A percentile compares a stretch with the other conserved stretches of the same genome.
Evolutionary conservation across 2,329 filamentous ascomycete genomes (phyloP).

Genomic region (Pseudocercospora macadamiae): DNA sequence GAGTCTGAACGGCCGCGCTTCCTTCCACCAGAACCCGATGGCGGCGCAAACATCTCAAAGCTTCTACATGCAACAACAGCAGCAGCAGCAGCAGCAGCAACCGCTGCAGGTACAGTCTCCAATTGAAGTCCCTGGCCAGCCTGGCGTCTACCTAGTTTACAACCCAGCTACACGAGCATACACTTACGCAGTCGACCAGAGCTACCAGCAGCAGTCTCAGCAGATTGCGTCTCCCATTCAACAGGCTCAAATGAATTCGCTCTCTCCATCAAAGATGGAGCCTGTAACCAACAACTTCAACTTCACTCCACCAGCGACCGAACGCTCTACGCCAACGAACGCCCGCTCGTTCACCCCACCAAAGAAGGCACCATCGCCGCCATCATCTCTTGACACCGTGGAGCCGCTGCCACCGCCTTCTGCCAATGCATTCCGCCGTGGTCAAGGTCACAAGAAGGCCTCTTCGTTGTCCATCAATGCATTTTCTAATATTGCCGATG

Average conservation of each 20-base stretch:
- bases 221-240: constrained; percentile 35
- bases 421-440: constrained; percentile 87
- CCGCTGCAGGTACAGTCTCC: constrained; percentile 68
- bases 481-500: constrained; percentile 60
- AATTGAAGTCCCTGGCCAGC: constrained; percentile 67
- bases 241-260: constrained; percentile 31
- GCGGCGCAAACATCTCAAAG: constrained; percentile 58
- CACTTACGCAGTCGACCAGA: constrained; percentile 75
- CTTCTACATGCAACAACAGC: constrained; percentile 68
- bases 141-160: constrained; percentile 79
- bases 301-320: constrained; percentile 72
- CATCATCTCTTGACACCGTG: constrained; percentile 58
- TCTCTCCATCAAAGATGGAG: constrained; percentile 28
- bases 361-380: constrained; percentile 67
- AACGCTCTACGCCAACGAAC: constrained; percentile 54
- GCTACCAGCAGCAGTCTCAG: constrained; percentile 54
- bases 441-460: constrained; percentile 75
- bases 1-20: constrained; percentile 58
- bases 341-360: constrained; percentile 67
- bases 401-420: constrained; percentile 82
- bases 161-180: constrained; percentile 86
- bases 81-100: constrained; percentile 67
- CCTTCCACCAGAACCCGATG: constrained; percentile 40
- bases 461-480: constrained; percentile 68
- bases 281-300: constrained; percentile 61